Conservation (phyloP, 2,329 filamentous ascomycete species). For the Cladorrhinum sp. region DNA sequence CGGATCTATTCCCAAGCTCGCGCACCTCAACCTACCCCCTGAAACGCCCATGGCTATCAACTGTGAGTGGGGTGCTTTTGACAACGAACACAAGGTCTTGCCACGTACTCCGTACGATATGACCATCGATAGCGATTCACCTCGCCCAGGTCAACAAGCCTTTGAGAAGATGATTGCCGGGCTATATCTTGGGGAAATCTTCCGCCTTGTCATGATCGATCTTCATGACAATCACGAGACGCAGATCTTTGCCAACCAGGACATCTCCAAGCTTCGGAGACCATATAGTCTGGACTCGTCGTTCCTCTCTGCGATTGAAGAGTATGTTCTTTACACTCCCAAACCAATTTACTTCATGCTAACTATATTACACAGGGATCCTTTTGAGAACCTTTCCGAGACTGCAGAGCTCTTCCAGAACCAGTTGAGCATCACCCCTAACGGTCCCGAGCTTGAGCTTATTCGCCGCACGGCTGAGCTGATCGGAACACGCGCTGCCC, state of each 20-base stretch:
- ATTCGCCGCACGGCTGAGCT: constrained; percentile 86
- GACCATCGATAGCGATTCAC: constrained; percentile 85
- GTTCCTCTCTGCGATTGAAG: constrained; percentile 89
- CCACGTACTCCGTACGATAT: constrained; percentile 83
- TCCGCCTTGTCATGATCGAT: constrained; percentile 82
- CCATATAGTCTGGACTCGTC: constrained; percentile 89
- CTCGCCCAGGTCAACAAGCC: constrained; percentile 87
- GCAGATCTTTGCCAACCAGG: constrained; percentile 79
- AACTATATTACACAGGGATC: constrained; percentile 59
- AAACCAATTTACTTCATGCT: constrained; percentile 10
- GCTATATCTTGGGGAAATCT: constrained; percentile 90
- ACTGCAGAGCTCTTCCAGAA: constrained; percentile 77
- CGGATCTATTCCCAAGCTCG: constrained; percentile 89
- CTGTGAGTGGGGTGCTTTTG: constrained; percentile 96
- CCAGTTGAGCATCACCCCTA: constrained; percentile 69
- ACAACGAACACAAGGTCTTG: constrained; percentile 87
- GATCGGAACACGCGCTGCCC: constrained; percentile 90
- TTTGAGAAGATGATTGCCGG: constrained; percentile 99
- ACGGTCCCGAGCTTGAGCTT: constrained; percentile 79
- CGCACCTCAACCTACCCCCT: constrained; percentile 81
- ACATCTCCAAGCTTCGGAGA: constrained; percentile 76
- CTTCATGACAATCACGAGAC: constrained; percentile 74
- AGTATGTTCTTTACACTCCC: constrained; percentile 48
- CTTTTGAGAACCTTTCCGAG: constrained; percentile 91
- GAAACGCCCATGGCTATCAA: constrained; percentile 91